Base-by-base conservation (phyloP, 2,329 filamentous ascomycete species). In the Pseudocercospora eumusae region DNA sequence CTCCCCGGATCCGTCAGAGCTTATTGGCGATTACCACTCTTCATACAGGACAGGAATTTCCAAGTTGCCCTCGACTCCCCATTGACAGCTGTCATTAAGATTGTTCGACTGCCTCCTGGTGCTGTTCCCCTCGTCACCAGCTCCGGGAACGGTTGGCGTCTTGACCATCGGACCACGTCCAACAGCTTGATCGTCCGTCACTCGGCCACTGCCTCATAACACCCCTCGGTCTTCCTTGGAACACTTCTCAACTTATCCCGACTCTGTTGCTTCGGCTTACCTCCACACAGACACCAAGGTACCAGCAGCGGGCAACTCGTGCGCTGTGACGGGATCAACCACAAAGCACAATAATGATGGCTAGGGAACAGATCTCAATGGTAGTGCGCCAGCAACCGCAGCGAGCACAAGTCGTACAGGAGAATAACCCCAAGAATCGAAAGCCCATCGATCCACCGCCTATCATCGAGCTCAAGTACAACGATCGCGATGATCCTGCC, bases 361-460 rank as follows among this genome's bases (percentile, higher is more conserved):
- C 61, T 52, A 58, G 62, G 27, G 62, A 63, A 45, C 56, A 63
- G 36, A 49, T 61, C 10, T 55, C 47, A 21, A 59, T 69, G 45
- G 53, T 62, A 31, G 62, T 69, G 40, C 63, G 67, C 59, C 67
- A 69, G 55, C 61, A 69, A 61, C 67, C 67, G 9, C 59, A 52
- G 33, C 60, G 63, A 25, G 67, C 67, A 36, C 67, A 69, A 45
- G 63, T 69, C 56, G 67, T 69, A 11, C 67, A 67, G 57, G 67
- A 69, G 57, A 69, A 67, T 60, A 67, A 67, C 53, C 65, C 65
- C 31, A 69, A 69, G 57, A 67, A 66, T 11, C 88, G 92, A 68
- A 96, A 96, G 76, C 91, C 92, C 7, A 86, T 96, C 71, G 92
- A 96, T 74, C 92, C 93, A 56, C 92, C 92, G 11, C 92, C 92